Evolutionary conservation across 768 basidiomycete species (phyloP), one percentile per base, ranked within the genome.

Genomic region (Sarcodon sp.): DNA sequence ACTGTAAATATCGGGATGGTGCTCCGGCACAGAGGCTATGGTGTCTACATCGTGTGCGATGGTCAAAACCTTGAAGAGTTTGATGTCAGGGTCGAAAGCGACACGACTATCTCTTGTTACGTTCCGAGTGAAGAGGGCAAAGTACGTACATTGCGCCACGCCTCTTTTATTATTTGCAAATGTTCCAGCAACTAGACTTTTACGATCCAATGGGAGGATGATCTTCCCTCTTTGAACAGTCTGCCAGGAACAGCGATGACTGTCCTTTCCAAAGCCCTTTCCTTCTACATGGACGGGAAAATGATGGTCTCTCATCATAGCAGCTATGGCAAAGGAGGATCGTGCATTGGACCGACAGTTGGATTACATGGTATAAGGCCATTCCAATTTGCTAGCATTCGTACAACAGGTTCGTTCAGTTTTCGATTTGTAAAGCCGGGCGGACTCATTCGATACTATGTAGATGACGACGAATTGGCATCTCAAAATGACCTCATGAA

Each of bases 101-200:
- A 54, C 27, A 45, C 51, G 8, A 48, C 41, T 13, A 33, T 53
- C 12, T 54, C 53, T 3, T 54, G 56, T 31, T 57, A 55, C 38
- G 44, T 57, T 21, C 43, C 46, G 2, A 49, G 47, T 32, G 52
- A 54, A 21, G 45, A 43, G 2, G 54, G 56, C 1, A 54, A 51
- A 45, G 56, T 55, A 6, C 15, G 56, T 45, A 1, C 15, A 34
- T 7, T 7, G 8, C 7, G 6, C 41, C 31, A 18, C 9, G n/a
- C 0, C 4, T 4, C 8, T 2, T 12, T 15, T 5, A 9, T 16
- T 12, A 11, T 18, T 3, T n/a, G 33, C 11, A 18, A 13, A 41
- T 0, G 11, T 11, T 4, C 10, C 39, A 10, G 16, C 15, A 38
- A 31, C 15, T 27, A 55, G 54, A 47, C 50, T 5, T 53, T 51